Conservation (phyloP, 1,139 yeast species). For the Saccharomyces hybrid region DNA sequence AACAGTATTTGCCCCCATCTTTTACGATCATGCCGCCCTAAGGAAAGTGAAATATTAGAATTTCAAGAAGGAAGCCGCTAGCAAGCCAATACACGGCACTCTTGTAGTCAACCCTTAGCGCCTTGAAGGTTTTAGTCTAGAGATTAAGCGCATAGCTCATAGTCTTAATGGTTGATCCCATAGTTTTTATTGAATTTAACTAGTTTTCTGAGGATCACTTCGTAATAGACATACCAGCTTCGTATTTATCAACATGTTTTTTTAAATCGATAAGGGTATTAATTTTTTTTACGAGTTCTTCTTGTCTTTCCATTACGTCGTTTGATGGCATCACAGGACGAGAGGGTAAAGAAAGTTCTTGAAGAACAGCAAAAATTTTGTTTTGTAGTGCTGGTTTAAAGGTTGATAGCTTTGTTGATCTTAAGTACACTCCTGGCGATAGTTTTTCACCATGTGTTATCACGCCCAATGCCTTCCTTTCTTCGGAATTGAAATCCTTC, state of each 20-base stretch:
- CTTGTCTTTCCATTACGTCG: slow-evolving; percentile 70
- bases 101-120: background rate
- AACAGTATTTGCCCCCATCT: background rate
- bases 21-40: background rate
- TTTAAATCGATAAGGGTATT: slow-evolving; percentile 74
- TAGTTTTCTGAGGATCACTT: slow-evolving; percentile 24
- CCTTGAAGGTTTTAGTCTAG: background rate
- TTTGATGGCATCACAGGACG: slow-evolving; percentile 88
- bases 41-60: background rate
- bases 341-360: slow-evolving; percentile 67
- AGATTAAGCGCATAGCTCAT: background rate
- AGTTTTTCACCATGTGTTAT: slow-evolving; percentile 73
- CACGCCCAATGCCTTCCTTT: slow-evolving; percentile 81
- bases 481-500: slow-evolving; percentile 61
- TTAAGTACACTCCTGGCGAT: slow-evolving; percentile 52
- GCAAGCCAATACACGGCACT: background rate
- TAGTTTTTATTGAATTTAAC: background rate
- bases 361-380: slow-evolving; percentile 63
- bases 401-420: slow-evolving; percentile 60
- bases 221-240: slow-evolving; percentile 64
- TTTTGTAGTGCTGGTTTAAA: slow-evolving; percentile 68
- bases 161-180: background rate
- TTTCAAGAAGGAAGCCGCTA: background rate
- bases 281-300: slow-evolving; percentile 64
- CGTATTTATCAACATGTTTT: slow-evolving; percentile 79